phyloP scores from a whole-genome alignment of 352 stramenopile species.

The Pythium chondricola region DNA sequence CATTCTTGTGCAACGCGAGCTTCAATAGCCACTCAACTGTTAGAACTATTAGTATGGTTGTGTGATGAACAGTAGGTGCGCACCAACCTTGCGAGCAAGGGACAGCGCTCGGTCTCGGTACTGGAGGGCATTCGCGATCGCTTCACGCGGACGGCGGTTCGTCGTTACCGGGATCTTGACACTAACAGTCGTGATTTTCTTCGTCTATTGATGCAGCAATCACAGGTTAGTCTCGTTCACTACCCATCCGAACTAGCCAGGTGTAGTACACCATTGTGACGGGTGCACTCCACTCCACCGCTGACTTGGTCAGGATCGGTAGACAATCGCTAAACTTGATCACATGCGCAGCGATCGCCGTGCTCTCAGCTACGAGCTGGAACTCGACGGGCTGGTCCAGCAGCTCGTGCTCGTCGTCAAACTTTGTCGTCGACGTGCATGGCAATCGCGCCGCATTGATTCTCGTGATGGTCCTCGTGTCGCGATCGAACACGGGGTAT shows the following conservation, averaged over 20 bases:
- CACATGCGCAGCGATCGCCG: constrained; percentile 26
- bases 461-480: background rate
- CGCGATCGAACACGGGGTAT: constrained; percentile 4
- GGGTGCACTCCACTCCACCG: constrained; percentile 27
- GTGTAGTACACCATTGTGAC: constrained; percentile 2
- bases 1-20: constrained; percentile 59
- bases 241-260: too few relatives aligned
- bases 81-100: constrained; percentile 35
- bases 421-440: constrained; percentile 26
- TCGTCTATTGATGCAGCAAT: background rate
- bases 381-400: constrained; percentile 36
- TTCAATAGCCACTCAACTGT: background rate
- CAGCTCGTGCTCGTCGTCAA: constrained; percentile 31
- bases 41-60: background rate
- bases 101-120: constrained; percentile 30
- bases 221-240: too few relatives aligned
- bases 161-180: constrained; percentile 34
- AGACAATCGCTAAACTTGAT: constrained; percentile 42
- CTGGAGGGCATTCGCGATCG: constrained; percentile 30
- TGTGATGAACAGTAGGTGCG: background rate
- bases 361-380: constrained; percentile 21
- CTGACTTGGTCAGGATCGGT: constrained; percentile 37
- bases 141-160: constrained; percentile 33
- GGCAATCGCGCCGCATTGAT: constrained; percentile 17
- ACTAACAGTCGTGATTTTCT: constrained; percentile 27